Base-by-base conservation (phyloP, 2,329 filamentous ascomycete genomes). In the Penicillium sp. region DNA sequence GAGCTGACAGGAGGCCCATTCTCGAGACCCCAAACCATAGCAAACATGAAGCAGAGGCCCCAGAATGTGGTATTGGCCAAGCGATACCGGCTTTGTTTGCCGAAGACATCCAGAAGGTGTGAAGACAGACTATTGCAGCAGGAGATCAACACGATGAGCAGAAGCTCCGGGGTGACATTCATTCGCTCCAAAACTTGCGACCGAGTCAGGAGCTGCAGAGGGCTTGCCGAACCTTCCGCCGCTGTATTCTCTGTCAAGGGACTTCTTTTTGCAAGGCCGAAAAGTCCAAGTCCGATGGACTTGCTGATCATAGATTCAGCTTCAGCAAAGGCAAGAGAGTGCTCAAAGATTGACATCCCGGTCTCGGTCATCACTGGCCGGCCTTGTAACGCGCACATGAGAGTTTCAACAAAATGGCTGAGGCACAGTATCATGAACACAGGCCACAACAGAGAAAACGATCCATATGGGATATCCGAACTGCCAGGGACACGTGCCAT, bases 271-370 rank as follows among this genome's bases (percentile, higher is more conserved):
- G 77, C 64, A 54, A 73, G 62, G 25, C 78, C 75, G 60, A 87
- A 85, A 1, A 82, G 60, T 0, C 84, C 82, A 67, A 90, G 81
- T 9, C 85, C 85, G 11, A 95, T 79, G 43, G 90, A 86, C 55
- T 84, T 87, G 58, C 84, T 84, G 39, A 96, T 84, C 54, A 90
- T 86, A 28, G 88, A 85, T 66, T 98, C 93, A 7, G 91, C 91
- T 68, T 98, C 93, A 9, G 91, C 89, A 71, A 97, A 98, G 2
- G 91, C 91, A 7, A 98, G 76, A 0, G 90, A 96, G 63, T 96
- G 90, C 66, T 98, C 93, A 61, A 97, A 95, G 2, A 96, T 80
- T 0, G 90, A 95, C 88, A 97, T 95, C 13, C 90, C 90, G 1
- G 89, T 94, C 70, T 97, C 93, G 0, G 88, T 85, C 53, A 86